These are phyloP conservation scores for Kandelia obovata DNA, from an alignment of 345 rosid genomes.

Conservation along the genomic window DNA sequence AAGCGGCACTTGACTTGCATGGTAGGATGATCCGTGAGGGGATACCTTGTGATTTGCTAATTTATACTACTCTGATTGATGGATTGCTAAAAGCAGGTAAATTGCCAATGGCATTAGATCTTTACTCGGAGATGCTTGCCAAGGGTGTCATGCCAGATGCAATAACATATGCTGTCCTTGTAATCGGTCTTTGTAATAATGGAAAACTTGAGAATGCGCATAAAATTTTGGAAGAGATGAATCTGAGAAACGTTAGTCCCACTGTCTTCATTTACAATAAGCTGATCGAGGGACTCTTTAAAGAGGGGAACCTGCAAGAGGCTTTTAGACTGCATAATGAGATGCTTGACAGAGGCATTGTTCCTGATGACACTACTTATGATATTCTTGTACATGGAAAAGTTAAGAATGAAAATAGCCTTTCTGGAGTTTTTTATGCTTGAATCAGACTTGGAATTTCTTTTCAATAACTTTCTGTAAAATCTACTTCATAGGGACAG, in stretches of 20 bases:
- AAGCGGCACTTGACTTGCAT: constrained; percentile 53
- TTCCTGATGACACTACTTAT: constrained; percentile 59
- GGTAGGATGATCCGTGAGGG: constrained; percentile 61
- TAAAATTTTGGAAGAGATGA: constrained; percentile 63
- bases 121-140: constrained; percentile 64
- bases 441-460: not conserved
- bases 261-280: constrained; percentile 54
- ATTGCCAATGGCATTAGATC: constrained; percentile 49
- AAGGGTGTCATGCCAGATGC: constrained; percentile 57
- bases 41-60: constrained; percentile 44
- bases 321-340: constrained; percentile 71
- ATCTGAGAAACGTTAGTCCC: constrained; percentile 46
- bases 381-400: constrained; percentile 61
- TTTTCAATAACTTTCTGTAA: not conserved
- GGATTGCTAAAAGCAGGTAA: constrained; percentile 62
- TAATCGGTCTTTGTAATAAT: constrained; percentile 54
- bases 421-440: constrained; percentile 4
- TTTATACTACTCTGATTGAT: constrained; percentile 69
- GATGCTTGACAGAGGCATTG: constrained; percentile 82
- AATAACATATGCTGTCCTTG: constrained; percentile 41
- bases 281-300: constrained; percentile 62
- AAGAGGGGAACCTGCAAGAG: constrained; percentile 63
- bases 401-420: constrained; percentile 13
- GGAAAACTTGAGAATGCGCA: constrained; percentile 57
- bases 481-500: not conserved